Evolutionary conservation across 176 grass and related monocot genomes (phyloP), one percentile per base, ranked within the genome.

Genomic region (Cenchrus fungigraminus): DNA sequence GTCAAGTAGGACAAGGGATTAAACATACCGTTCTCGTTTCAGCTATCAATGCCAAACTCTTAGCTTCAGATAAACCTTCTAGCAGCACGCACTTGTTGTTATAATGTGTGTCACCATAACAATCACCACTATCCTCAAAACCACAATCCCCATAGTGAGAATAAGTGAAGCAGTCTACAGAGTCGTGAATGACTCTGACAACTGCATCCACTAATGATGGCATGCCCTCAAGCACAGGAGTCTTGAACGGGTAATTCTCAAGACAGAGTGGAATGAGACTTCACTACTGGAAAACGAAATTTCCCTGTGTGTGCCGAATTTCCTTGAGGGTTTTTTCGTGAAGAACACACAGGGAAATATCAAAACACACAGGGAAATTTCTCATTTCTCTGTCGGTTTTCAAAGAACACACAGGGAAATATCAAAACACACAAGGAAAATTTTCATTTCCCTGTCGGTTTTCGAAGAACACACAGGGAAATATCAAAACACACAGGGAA

Each of bases 201-300:
- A 13, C 5, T 29, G 22, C n/a, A 64, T 64, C 10, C 10, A 64
- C 61, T 29, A 64, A 64, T 64, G 25, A 64, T 64, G 61, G 61
- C n/a, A 64, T 64, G 61, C 61, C 61, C 10, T 29, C 61, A 64
- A 64, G 61, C 61, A 64, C 61, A 64, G 61, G 61, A 64, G 61
- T 64, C 22, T 64, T 64, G 22, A 4, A 4, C 61, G 3, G 13
- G 61, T 64, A 4, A 64, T 64, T 22, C 22, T 64, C 61, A 13
- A 64, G n/a, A 31, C 61, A 4, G 61, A 64, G 61, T 28, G 25
- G 29, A 64, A 64, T 64, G 61, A 64, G 61, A 64, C 9, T 12
- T 25, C 22, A 25, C 22, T 25, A 25, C 22, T 25, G 22, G 22
- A 25, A 25, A 25, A 25, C 22, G 22, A 25, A 25, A 25, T 25